A percentile compares a stretch with the other conserved stretches of the same genome.
Conservation (phyloP, 1,284 basidiomycete species). For the Nidula niveotomentosa region DNA sequence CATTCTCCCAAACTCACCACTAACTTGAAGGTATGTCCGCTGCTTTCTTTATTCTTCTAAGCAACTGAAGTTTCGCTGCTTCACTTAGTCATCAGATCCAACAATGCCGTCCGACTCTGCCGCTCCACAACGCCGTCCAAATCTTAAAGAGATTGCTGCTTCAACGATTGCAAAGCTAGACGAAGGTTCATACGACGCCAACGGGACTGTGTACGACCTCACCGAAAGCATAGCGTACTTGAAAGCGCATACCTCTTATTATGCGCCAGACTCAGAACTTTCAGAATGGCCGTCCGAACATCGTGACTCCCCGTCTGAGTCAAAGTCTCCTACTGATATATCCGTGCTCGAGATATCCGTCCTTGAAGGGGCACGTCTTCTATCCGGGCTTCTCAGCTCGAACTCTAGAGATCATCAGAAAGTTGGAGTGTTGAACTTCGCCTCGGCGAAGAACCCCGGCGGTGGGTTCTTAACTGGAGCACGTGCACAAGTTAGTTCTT, state of each 20-base stretch:
- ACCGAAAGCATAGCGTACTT: constrained; percentile 11
- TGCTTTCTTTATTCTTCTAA: too few species aligned
- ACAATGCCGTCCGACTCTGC: neutral
- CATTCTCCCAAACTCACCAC: neutral
- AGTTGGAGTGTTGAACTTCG: constrained; percentile 70
- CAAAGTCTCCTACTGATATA: neutral
- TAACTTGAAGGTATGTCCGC: neutral
- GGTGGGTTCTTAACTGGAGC: constrained; percentile 71
- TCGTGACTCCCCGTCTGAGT: neutral
- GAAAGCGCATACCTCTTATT: constrained; percentile 16
- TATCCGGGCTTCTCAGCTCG: neutral
- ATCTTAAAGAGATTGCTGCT: constrained; percentile 15
- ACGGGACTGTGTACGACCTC: constrained; percentile 13
- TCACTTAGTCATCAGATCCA: neutral
- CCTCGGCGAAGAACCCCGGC: constrained; percentile 68
- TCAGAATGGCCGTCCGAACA: constrained; percentile 11
- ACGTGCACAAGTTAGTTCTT: constrained; percentile 51
- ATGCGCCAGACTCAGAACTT: constrained; percentile 17
- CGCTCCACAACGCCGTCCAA: neutral
- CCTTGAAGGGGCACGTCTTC: constrained; percentile 31
- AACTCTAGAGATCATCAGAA: constrained; percentile 17
- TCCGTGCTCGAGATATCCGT: constrained; percentile 32
- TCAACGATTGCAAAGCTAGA: constrained; percentile 16
- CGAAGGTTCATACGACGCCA: constrained; percentile 13
- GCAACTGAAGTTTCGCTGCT: neutral